Evolutionary conservation across 2,329 filamentous ascomycete genomes (phyloP).

Genomic region (Exophiala spinifera): DNA sequence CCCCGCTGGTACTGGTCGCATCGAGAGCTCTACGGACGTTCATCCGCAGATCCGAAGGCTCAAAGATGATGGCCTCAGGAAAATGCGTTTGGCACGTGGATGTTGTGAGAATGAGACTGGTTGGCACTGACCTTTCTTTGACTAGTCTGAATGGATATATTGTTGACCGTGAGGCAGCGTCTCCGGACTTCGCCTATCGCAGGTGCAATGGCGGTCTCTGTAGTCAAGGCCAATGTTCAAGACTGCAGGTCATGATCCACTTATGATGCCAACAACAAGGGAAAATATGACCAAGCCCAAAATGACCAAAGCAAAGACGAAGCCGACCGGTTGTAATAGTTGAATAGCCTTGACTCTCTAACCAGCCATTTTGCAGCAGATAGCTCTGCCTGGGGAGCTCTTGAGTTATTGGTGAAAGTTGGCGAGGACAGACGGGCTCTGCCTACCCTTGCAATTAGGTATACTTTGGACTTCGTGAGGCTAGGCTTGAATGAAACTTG

Average conservation of each 20-base stretch:
- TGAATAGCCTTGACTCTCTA: slow-evolving; percentile 8
- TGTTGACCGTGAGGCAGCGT: neutral
- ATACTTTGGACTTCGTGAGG: no score
- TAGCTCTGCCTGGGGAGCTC: neutral
- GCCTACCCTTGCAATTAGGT: no score
- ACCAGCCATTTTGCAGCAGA: slow-evolving; percentile 11
- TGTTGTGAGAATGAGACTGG: neutral
- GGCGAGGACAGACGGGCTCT: no score
- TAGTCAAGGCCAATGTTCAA: neutral
- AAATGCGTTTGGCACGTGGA: neutral
- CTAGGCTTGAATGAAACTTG: no score
- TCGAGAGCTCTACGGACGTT: neutral
- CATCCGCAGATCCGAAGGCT: neutral
- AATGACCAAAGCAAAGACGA: slow-evolving; percentile 25
- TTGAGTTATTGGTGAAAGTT: neutral
- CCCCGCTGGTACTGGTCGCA: neutral
- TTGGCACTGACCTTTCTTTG: neutral
- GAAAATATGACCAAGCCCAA: slow-evolving; percentile 9
- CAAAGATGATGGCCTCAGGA: neutral
- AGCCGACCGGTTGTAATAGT: slow-evolving; percentile 22
- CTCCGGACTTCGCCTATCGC: no score
- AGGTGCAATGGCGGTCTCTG: neutral
- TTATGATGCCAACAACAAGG: neutral
- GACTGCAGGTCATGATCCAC: neutral
- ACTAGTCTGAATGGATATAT: neutral